These are phyloP conservation scores for Logfia minima DNA, from an alignment of 129 eudicot genomes.

Conservation along the genomic window DNA sequence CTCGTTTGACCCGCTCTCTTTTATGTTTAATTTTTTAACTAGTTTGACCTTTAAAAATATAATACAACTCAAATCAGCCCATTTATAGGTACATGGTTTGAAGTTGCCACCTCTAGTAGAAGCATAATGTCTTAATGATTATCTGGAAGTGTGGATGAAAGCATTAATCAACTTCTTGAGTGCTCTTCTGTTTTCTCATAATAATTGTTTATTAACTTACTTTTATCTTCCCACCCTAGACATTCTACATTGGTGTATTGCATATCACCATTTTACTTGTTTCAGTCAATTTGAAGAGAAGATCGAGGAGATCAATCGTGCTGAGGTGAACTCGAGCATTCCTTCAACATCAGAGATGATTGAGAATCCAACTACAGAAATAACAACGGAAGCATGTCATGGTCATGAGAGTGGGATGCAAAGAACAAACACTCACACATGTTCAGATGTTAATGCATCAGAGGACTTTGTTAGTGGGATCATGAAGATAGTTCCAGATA, in stretches of 20 bases:
- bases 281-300: conserved; percentile 96
- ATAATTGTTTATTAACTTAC: not conserved
- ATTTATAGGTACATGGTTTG: too few relatives aligned
- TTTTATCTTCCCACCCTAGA: not conserved
- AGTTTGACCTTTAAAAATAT: too few relatives aligned
- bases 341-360: conserved; percentile 40
- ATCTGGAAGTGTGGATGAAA: not conserved
- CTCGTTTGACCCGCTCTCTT: too few relatives aligned
- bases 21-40: too few relatives aligned
- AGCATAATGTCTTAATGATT: too few relatives aligned
- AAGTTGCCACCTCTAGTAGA: too few relatives aligned
- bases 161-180: not conserved
- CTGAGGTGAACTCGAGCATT: conserved; percentile 40
- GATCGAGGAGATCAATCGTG: conserved; percentile 74
- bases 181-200: not conserved
- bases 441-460: conserved; percentile 57
- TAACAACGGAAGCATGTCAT: conserved; percentile 30
- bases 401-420: conserved; percentile 43
- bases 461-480: conserved; percentile 80
- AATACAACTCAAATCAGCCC: too few relatives aligned
- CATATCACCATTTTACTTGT: conserved; percentile 3
- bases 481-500: conserved; percentile 92
- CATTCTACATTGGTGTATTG: not conserved
- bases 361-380: conserved; percentile 35
- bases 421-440: conserved; percentile 37